A percentile compares a stretch with the other conserved stretches of the same genome.
phyloP scores from a whole-genome alignment of 371 early-diverging fungal genomes.

The Mortierella sp. region DNA sequence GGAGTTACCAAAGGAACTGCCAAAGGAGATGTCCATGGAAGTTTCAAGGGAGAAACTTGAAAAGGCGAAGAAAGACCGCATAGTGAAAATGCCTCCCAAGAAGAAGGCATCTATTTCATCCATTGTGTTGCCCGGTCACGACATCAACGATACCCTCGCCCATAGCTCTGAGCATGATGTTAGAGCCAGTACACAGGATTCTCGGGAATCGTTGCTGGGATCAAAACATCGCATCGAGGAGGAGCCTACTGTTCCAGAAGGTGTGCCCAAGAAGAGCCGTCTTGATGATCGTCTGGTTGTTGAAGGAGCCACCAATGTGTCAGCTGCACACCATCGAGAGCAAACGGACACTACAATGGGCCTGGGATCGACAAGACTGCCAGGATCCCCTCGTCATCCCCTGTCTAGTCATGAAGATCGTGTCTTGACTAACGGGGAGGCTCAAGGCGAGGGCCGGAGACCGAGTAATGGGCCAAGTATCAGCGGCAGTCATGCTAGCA shows the following conservation, averaged over 20 bases:
- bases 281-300: not conserved
- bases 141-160: not conserved
- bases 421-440: not conserved
- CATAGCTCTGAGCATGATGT: not conserved
- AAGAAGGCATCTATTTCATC: slow-evolving; percentile 15
- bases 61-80: slow-evolving; percentile 39
- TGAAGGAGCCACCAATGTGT: not conserved
- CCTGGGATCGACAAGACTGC: too few species aligned
- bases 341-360: too few species aligned
- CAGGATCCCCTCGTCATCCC: too few species aligned
- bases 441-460: not conserved
- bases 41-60: too few species aligned
- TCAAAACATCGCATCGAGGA: slow-evolving; percentile 18
- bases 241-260: not conserved
- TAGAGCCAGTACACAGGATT: not conserved
- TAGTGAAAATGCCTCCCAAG: slow-evolving; percentile 20
- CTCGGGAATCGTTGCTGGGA: slow-evolving; percentile 6
- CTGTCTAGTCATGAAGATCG: not conserved
- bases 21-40: too few species aligned
- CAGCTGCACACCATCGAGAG: not conserved
- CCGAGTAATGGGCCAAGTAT: not conserved
- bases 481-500: not conserved
- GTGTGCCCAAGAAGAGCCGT: slow-evolving; percentile 11
- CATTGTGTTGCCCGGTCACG: not conserved
- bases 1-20: slow-evolving; percentile 5